Evolutionary conservation across 2,329 filamentous ascomycete genomes (phyloP), one percentile per base, ranked within the genome.

Genomic region (Alternaria brassicae): DNA sequence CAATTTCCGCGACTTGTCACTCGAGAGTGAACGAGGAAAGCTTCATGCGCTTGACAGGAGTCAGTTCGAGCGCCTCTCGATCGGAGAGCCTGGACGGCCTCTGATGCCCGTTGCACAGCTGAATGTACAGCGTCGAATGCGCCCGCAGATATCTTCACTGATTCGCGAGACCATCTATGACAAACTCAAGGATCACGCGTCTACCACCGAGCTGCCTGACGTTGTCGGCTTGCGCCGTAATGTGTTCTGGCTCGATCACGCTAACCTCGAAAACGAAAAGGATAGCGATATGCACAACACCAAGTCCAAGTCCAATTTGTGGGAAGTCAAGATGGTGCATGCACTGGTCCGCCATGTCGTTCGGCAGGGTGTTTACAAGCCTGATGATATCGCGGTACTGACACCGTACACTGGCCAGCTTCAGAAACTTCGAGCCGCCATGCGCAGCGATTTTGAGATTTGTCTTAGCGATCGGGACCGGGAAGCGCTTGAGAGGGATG

Each of bases 341-440:
- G 83, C 85, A 0, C 74, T 93, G 0, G 86, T 92, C 0, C 82
- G 81, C 0, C 89, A 93, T 68, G 75, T 93, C 0, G 79, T 89
- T 5, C 81, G 83, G 0, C 90, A 93, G 69, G 89, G 89, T 0
- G 70, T 66, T 0, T 92, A 93, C 70, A 73, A 72, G 0, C 74
- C 78, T 0, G 80, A 80, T 0, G 87, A 92, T 2, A 90, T 93
- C 58, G 89, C 89, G 0, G 85, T 94, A 0, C 71, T 93, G 6
- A 92, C 90, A 0, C 88, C 87, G 0, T 90, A 90, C 58, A 68
- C 82, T 0, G 86, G 86, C 0, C 87, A 90, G 60, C 74, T 87
- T 2, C 78, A 83, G 4, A 81, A 82, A 48, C 78, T 90, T 1
- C 82, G 83, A 2, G 67, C 68, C 2, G 72, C 69, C 2, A 75